Conservation (phyloP, 2,329 filamentous ascomycete genomes). For the Camillea tinctor region DNA sequence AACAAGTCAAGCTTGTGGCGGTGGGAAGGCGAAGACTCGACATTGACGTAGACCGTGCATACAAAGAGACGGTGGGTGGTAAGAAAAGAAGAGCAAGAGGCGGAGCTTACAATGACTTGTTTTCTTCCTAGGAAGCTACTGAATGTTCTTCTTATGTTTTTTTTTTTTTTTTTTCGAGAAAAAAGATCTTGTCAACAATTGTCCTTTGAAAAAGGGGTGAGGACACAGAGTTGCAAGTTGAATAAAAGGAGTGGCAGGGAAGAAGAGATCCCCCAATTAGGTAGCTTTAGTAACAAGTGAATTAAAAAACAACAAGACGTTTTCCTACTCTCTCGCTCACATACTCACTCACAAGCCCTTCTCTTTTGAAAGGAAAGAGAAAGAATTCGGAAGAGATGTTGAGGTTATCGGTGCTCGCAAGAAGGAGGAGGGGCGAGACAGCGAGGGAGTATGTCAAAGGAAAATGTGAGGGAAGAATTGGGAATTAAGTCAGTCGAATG, state of each 20-base stretch:
- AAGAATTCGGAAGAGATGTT: background rate
- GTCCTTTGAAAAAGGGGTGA: constrained; percentile 1
- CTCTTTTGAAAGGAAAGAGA: background rate
- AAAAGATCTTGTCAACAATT: background rate
- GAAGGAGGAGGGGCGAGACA: background rate
- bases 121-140: background rate
- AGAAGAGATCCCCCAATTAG: background rate
- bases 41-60: background rate
- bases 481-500: background rate
- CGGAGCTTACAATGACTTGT: background rate
- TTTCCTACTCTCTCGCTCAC: background rate
- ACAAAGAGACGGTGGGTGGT: background rate
- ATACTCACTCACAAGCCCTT: background rate
- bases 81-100: background rate
- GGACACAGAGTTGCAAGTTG: background rate
- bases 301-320: background rate
- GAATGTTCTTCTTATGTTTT: background rate
- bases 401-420: background rate
- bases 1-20: background rate
- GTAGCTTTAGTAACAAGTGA: background rate
- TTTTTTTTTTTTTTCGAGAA: too few relatives aligned
- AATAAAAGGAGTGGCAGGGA: constrained; percentile 4
- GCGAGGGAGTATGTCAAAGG: background rate
- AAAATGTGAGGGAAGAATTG: background rate
- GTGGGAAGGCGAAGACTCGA: background rate